phyloP scores from a whole-genome alignment of 306 rosid genomes.

The Elaeagnus macrophylla region DNA sequence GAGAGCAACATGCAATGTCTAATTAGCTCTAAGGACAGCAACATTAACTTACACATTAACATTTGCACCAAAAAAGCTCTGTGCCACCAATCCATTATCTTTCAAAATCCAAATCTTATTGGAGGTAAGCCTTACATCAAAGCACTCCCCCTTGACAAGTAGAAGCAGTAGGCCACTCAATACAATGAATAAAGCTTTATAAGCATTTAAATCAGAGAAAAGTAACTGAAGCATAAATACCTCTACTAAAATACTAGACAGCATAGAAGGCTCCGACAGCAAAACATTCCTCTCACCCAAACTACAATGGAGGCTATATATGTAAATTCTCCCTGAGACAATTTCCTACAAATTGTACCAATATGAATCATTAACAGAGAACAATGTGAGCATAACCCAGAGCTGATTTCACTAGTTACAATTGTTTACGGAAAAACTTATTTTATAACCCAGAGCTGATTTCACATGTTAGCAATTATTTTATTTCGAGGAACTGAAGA shows the following conservation, averaged over 20 bases:
- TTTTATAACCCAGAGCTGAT: too few relatives aligned
- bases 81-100: conserved; percentile 57
- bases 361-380: conserved; percentile 15
- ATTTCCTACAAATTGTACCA: conserved; percentile 45
- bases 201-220: conserved; percentile 2
- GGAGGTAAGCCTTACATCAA: conserved; percentile 62
- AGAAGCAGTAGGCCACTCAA: conserved; percentile 18
- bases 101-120: conserved; percentile 85
- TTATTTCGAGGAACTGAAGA: too few relatives aligned
- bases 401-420: background rate
- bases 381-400: conserved; percentile 3
- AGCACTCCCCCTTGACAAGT: conserved; percentile 63
- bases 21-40: too few relatives aligned
- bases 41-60: conserved; percentile 50
- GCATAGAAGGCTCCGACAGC: conserved; percentile 48
- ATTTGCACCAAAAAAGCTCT: conserved; percentile 29
- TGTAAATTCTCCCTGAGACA: conserved; percentile 38
- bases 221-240: conserved; percentile 28
- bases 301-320: conserved; percentile 44
- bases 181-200: conserved; percentile 11
- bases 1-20: too few relatives aligned
- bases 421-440: too few relatives aligned
- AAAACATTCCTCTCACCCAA: conserved; percentile 49
- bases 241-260: conserved; percentile 57
- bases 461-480: too few relatives aligned